These are phyloP conservation scores for Rhizomucor miehei DNA, from an alignment of 371 early-diverging fungal species.

Conservation along the genomic window DNA sequence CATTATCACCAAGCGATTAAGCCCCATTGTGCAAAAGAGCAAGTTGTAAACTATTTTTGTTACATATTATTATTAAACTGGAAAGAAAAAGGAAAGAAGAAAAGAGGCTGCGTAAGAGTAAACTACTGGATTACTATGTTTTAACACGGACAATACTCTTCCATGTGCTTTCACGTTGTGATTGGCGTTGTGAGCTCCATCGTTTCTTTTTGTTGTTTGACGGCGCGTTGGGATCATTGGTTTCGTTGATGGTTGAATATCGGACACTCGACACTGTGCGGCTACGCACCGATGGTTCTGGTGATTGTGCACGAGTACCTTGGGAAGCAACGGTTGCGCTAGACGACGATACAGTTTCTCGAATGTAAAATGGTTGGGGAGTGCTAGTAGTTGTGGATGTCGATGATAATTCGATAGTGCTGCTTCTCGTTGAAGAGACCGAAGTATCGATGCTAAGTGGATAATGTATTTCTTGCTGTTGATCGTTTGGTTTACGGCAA, in stretches of 20 bases:
- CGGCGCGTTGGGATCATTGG: no score
- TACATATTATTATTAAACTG: no score
- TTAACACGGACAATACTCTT: conserved; percentile 7
- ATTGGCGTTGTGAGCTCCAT: background rate
- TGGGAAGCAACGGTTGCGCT: no score
- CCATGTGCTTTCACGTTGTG: conserved; percentile 7
- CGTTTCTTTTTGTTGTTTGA: background rate
- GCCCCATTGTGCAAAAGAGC: conserved; percentile 13
- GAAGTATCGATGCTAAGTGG: background rate
- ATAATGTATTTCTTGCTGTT: background rate
- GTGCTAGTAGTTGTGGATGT: background rate
- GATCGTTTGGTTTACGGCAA: no score
- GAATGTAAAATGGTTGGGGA: background rate
- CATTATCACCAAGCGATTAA: conserved; percentile 35
- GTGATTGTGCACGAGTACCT: no score
- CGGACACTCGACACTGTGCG: no score
- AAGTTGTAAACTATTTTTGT: conserved; percentile 1
- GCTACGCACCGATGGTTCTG: no score
- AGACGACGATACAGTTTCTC: background rate
- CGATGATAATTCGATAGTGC: background rate
- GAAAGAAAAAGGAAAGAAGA: background rate
- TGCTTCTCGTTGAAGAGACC: background rate
- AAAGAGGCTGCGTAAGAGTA: background rate
- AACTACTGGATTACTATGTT: no score
- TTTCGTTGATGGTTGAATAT: no score